Evolutionary conservation across 495 filamentous ascomycete species (phyloP).

Genomic region (Penicillium coffeae): DNA sequence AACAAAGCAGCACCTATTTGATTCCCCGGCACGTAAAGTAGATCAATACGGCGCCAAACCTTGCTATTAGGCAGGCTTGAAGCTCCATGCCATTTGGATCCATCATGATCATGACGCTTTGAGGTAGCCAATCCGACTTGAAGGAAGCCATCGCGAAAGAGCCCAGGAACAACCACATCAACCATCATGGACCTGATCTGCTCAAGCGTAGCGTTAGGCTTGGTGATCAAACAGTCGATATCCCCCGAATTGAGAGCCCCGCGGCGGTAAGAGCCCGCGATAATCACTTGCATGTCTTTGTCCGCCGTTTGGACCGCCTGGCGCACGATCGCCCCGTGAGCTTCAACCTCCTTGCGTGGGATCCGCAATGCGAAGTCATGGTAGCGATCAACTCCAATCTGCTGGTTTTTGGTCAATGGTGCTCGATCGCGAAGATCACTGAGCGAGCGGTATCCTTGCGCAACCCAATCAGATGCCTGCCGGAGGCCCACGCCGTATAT

Average conservation of each 20-base stretch:
- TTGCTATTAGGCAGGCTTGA: slow-evolving; percentile 56
- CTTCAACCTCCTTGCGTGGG: slow-evolving; percentile 70
- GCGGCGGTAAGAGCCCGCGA: slow-evolving; percentile 84
- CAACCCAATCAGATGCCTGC: slow-evolving; percentile 73
- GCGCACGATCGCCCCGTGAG: slow-evolving; percentile 65
- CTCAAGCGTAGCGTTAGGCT: slow-evolving; percentile 51
- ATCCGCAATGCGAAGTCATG: slow-evolving; percentile 82
- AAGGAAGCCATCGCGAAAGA: slow-evolving; percentile 61
- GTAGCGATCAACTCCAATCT: slow-evolving; percentile 75
- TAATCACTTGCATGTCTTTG: slow-evolving; percentile 59
- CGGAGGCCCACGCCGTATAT: slow-evolving; percentile 76
- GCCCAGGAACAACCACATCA: slow-evolving; percentile 55
- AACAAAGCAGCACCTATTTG: slow-evolving; percentile 86
- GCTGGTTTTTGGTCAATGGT: slow-evolving; percentile 67
- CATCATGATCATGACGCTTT: slow-evolving; percentile 31
- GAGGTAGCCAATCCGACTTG: slow-evolving; percentile 48
- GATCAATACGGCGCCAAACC: slow-evolving; percentile 79
- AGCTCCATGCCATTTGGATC: slow-evolving; percentile 86
- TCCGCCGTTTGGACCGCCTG: slow-evolving; percentile 60
- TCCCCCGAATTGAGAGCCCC: slow-evolving; percentile 71
- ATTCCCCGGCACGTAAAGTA: slow-evolving; percentile 76
- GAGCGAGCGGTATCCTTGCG: slow-evolving; percentile 70
- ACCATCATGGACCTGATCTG: slow-evolving; percentile 62
- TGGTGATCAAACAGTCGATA: slow-evolving; percentile 85
- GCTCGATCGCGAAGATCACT: slow-evolving; percentile 65